These are phyloP conservation scores for Fraxinus pennsylvanica DNA, from an alignment of 257 asterid species.

Conservation along the genomic window DNA sequence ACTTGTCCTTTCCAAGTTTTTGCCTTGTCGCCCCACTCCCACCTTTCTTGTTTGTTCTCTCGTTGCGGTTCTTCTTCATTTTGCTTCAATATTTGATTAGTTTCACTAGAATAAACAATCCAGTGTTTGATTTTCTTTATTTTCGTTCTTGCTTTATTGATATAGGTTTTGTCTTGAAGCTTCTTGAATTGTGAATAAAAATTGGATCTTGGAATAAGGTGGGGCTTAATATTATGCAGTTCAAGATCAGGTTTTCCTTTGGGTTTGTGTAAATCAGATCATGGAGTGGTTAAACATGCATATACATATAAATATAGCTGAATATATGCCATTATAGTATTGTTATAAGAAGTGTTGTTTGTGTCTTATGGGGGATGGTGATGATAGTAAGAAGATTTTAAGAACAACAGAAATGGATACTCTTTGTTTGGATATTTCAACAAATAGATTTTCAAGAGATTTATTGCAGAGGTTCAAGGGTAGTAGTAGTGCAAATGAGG, in stretches of 20 bases:
- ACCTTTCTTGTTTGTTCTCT: slow-evolving; percentile 23
- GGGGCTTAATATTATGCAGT: slow-evolving; percentile 45
- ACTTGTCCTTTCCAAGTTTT: slow-evolving; percentile 55
- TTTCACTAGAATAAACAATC: neutral
- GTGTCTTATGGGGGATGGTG: slow-evolving; percentile 52
- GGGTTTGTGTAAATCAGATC: slow-evolving; percentile 46
- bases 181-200: slow-evolving; percentile 20
- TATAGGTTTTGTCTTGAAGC: slow-evolving; percentile 3
- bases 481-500: slow-evolving; percentile 29
- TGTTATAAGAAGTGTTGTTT: slow-evolving; percentile 12
- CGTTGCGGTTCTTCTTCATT: slow-evolving; percentile 1
- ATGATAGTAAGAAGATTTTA: slow-evolving; percentile 36
- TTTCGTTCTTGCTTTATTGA: slow-evolving; percentile 11
- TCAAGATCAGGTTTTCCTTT: slow-evolving; percentile 36
- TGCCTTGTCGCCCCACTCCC: neutral
- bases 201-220: slow-evolving; percentile 31
- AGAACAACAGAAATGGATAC: slow-evolving; percentile 59
- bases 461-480: slow-evolving; percentile 78
- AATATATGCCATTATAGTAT: neutral
- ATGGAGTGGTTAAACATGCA: slow-evolving; percentile 42
- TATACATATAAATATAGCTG: slow-evolving; percentile 1
- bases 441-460: slow-evolving; percentile 62
- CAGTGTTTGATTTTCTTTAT: neutral
- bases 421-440: slow-evolving; percentile 48
- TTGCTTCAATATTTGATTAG: slow-evolving; percentile 11